Evolutionary conservation across 805 yeast species (phyloP).

Genomic region (Sugiyamaella marilandica): DNA sequence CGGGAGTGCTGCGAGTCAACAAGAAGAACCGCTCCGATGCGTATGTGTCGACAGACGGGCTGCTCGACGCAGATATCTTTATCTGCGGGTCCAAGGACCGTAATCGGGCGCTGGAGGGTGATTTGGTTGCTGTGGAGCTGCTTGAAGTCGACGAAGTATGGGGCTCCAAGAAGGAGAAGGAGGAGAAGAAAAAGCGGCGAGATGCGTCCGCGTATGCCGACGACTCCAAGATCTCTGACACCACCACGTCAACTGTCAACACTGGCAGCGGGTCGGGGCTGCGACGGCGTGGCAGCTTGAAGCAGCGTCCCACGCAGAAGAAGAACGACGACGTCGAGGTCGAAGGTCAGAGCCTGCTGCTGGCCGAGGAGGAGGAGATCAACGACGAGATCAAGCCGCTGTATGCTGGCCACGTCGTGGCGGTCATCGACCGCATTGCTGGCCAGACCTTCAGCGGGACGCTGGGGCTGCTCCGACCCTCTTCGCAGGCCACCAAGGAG

Average conservation of each 20-base stretch:
- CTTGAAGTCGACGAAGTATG: constrained; percentile 96
- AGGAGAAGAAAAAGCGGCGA: constrained; percentile 91
- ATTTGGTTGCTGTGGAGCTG: constrained; percentile 90
- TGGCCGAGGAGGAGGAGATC: constrained; percentile 94
- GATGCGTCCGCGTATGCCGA: constrained; percentile 38
- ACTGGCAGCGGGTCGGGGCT: constrained; percentile 33
- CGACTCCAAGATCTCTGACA: constrained; percentile 19
- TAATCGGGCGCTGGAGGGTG: constrained; percentile 95
- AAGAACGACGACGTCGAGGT: constrained; percentile 98
- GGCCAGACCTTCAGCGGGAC: constrained; percentile 96
- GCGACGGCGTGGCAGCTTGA: constrained; percentile 82
- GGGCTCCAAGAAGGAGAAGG: constrained; percentile 94
- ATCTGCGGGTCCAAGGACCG: constrained; percentile 98
- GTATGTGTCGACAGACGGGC: constrained; percentile 94
- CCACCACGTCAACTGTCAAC: constrained; percentile 29
- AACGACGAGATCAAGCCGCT: constrained; percentile 89
- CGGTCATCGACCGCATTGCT: constrained; percentile 94
- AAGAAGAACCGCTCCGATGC: constrained; percentile 97
- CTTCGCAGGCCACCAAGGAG: constrained; percentile 85
- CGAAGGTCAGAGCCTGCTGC: constrained; percentile 88
- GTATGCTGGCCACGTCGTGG: constrained; percentile 97
- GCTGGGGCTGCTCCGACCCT: constrained; percentile 87
- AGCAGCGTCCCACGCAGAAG: constrained; percentile 94
- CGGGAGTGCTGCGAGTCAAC: constrained; percentile 90
- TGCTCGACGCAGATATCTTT: constrained; percentile 92